phyloP scores from a whole-genome alignment of 2,329 filamentous ascomycete genomes.

The Rhytidhysteron rufulum region DNA sequence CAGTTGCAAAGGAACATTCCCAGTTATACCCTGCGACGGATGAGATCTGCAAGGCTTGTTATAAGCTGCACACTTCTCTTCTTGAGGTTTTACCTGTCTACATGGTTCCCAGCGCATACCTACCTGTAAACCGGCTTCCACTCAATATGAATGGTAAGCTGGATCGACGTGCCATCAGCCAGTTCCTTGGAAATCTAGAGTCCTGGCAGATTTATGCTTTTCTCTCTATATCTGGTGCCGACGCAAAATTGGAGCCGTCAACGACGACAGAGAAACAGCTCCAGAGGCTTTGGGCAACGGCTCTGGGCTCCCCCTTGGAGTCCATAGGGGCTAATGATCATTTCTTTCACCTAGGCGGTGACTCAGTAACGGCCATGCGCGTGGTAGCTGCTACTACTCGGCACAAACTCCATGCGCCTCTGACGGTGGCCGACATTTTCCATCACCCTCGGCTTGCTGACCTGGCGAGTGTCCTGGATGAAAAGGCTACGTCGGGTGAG shows the following conservation, averaged over 20 bases:
- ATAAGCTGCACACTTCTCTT: background rate
- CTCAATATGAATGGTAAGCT: constrained; percentile 30
- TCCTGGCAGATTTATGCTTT: constrained; percentile 11
- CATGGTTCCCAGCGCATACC: constrained; percentile 31
- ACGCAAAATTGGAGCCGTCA: background rate
- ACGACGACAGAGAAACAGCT: constrained; percentile 2
- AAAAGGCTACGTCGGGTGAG: constrained; percentile 17
- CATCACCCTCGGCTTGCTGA: constrained; percentile 41
- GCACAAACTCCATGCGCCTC: constrained; percentile 43
- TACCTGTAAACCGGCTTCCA: constrained; percentile 28
- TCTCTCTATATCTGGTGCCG: background rate
- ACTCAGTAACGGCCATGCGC: constrained; percentile 24
- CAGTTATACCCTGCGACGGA: too few relatives aligned
- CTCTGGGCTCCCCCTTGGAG: background rate
- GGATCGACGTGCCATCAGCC: constrained; percentile 18
- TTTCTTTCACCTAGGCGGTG: constrained; percentile 20
- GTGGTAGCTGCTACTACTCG: constrained; percentile 51
- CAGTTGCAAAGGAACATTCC: too few relatives aligned
- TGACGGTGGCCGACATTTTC: constrained; percentile 58
- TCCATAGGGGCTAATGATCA: constrained; percentile 51
- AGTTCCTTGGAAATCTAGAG: constrained; percentile 16
- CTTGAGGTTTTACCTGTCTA: constrained; percentile 10
- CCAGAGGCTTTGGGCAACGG: background rate
- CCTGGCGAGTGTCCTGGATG: constrained; percentile 44
- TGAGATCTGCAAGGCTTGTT: background rate